Evolutionary conservation across 305 asterid genomes (phyloP), one percentile per base, ranked within the genome.

Genomic region (Salvia sclarea): DNA sequence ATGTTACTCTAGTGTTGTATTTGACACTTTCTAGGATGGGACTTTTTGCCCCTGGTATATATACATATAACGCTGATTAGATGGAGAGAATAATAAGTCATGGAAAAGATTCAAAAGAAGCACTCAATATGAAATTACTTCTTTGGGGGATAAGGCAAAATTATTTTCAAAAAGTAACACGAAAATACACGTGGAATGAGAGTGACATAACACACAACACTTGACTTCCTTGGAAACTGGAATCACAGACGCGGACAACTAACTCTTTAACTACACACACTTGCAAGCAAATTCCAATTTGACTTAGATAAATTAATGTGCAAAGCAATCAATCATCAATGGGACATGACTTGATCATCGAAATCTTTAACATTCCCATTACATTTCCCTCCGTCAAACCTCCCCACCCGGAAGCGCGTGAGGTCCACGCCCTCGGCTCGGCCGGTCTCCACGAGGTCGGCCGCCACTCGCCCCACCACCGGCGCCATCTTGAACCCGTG

Each of bases 401-500:
- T 85, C n/a, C 78, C 76, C 4, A 82, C 21, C 57, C 69, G 64
- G 31, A 93, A 91, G 67, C 68, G 76, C 63, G 77, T 76, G 41
- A 87, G 70, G 10, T 87, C 90, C 80, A 74, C 80, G 61, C 81
- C 84, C 24, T 74, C 78, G 18, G 64, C 83, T 40, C 55, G 64
- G 48, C 91, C 93, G 4, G 43, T 57, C 60, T 12, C 53, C 76
- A 76, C 85, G 71, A 91, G 71, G 43, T 94, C 96, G 57, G 87
- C 89, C 79, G 83, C 79, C n/a, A 93, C 70, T 57, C 82, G 70
- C 67, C 98, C 97, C 49, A 93, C 80, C 65, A 82, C 73, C 37
- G 97, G 98, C 56, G 87, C 92, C 98, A 93, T 91, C 87, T 93
- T 91, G 61, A 94, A 89, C 49, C 98, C 97, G 61, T 93, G 96